phyloP scores from a whole-genome alignment of 2,329 filamentous ascomycete genomes.

The Trematosphaeria pertusa region DNA sequence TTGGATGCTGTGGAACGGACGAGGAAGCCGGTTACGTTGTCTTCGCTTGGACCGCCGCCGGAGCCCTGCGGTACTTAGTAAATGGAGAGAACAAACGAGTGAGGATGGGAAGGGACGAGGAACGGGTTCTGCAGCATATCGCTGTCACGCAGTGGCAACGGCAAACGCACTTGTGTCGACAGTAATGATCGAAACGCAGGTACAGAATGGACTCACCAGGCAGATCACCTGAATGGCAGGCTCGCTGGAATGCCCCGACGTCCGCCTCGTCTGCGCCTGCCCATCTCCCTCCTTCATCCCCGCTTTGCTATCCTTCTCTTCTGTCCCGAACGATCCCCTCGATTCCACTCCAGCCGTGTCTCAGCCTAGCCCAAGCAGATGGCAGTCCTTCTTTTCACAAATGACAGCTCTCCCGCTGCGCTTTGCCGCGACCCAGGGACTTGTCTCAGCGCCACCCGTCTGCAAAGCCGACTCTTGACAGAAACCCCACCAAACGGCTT shows the following conservation, averaged over 20 bases:
- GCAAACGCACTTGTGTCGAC: too few relatives aligned
- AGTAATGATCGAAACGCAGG: too few relatives aligned
- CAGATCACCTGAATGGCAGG: slow-evolving; percentile 58
- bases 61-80: slow-evolving; percentile 69
- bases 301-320: slow-evolving; percentile 12
- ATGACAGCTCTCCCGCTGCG: neutral
- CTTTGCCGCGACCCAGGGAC: neutral
- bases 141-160: too few relatives aligned
- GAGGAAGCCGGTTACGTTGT: slow-evolving; percentile 87
- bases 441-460: slow-evolving; percentile 13
- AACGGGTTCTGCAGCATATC: too few relatives aligned
- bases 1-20: slow-evolving; percentile 79
- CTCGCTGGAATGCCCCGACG: slow-evolving; percentile 43
- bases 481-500: neutral
- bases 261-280: slow-evolving; percentile 43
- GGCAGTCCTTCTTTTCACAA: neutral
- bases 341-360: neutral
- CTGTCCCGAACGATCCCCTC: too few relatives aligned
- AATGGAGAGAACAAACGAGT: too few relatives aligned
- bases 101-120: too few relatives aligned
- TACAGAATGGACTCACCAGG: slow-evolving; percentile 51
- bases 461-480: neutral
- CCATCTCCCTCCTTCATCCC: slow-evolving; percentile 53
- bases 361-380: slow-evolving; percentile 4
- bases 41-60: slow-evolving; percentile 87